Evolutionary conservation across 495 filamentous ascomycete genomes (phyloP), one percentile per base, ranked within the genome.

Genomic region (Hyphodiscus hymeniophilus): DNA sequence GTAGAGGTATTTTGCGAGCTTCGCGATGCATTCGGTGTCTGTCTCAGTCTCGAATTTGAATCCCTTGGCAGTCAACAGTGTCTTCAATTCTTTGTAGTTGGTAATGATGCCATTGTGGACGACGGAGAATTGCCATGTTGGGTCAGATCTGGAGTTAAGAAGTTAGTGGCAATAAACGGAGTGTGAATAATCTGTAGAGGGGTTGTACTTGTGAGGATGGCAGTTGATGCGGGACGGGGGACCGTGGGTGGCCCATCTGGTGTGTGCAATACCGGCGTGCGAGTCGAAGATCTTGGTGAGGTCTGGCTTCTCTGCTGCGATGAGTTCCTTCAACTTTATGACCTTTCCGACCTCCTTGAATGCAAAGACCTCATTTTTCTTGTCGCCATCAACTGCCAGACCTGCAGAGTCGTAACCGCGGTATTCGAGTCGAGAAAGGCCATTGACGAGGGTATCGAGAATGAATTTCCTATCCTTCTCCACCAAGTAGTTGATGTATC

Each of bases 51-150:
- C 92, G 64, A 98, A 98, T 48, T 83, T 82, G 76, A 95, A 95
- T 54, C 94, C 94, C 75, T 96, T 98, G 73, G 73, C 76, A 69
- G 89, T 81, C 53, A 98, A 73, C 42, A 98, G 76, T 47, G 85
- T 85, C 80, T 91, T 95, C 58, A 98, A 72, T 73, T 98, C 92
- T 73, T 98, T 98, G 80, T 98, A 98, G 76, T 98, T 98, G 72
- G 92, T 98, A 72, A 98, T 98, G 75, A 98, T 98, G 64, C 92
- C 92, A 68, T 98, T 98, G 81, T 98, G 92, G 35, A 96, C 91
- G 58, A 98, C 85, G 49, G 89, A 78, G 65, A 98, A 98, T 67
- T 97, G 81, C 88, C 89, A 97, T 58, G 72, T 85, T 59, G 84
- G 81, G 62, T 98, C 92, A 36, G 73, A 77, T 62, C 73, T 74